A percentile compares a stretch with the other conserved stretches of the same genome.
Conservation (phyloP, 2,329 filamentous ascomycete genomes). For the Neoscytalidium dimidiatum region DNA sequence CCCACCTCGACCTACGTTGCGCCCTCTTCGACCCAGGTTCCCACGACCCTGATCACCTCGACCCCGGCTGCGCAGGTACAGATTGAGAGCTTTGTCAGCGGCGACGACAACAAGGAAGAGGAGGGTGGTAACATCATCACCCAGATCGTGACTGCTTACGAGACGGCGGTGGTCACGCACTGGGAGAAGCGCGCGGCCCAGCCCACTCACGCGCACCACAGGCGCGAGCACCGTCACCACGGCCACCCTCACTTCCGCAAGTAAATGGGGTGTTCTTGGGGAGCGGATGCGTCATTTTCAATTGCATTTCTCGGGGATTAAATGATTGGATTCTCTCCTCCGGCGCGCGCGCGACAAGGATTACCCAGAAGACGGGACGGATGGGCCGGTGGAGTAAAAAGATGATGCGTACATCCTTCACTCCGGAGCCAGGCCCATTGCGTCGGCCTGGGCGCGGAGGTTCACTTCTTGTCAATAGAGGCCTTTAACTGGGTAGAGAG, state of each 20-base stretch:
- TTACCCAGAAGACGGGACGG: neutral
- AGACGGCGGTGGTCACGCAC: constrained; percentile 14
- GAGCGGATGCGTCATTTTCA: neutral
- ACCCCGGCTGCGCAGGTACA: constrained; percentile 33
- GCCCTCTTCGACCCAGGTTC: constrained; percentile 22
- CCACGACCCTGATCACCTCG: constrained; percentile 24
- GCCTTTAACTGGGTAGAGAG: constrained; percentile 18
- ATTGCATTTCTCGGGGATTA: constrained; percentile 7
- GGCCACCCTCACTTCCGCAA: constrained; percentile 19
- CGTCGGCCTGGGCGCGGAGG: neutral
- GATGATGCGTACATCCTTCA: neutral
- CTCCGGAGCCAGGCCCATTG: neutral
- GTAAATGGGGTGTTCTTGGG: neutral
- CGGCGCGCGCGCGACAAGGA: neutral
- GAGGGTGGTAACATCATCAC: constrained; percentile 12
- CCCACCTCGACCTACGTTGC: constrained; percentile 6
- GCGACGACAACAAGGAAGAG: neutral
- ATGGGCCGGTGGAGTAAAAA: constrained; percentile 4
- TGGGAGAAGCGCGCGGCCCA: constrained; percentile 24
- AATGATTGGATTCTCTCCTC: neutral
- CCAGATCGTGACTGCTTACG: constrained; percentile 30
- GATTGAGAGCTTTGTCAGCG: constrained; percentile 29
- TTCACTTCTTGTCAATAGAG: constrained; percentile 16
- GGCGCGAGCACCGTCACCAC: constrained; percentile 36
- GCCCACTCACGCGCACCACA: constrained; percentile 27